Evolutionary conservation across 345 rosid species (phyloP).

Genomic region (Bruguiera parviflora): DNA sequence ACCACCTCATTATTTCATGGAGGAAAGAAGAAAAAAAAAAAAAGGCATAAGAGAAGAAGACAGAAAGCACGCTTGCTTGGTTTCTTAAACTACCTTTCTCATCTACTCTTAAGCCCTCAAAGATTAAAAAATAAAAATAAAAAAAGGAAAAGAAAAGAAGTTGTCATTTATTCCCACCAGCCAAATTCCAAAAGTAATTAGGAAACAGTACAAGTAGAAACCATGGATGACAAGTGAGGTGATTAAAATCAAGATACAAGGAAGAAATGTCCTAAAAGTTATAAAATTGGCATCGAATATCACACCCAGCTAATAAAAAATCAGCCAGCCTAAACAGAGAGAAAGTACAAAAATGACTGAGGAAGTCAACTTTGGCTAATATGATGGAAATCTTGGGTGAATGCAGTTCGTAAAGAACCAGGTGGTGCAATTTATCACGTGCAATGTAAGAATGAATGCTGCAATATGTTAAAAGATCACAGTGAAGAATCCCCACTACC

Average conservation of each 20-base stretch:
- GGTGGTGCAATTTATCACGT: background rate
- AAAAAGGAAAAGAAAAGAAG: too few species aligned
- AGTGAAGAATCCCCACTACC: slow-evolving; percentile 37
- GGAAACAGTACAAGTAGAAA: background rate
- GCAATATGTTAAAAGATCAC: background rate
- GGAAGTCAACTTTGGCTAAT: background rate
- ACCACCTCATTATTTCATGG: background rate
- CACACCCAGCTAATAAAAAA: too few species aligned
- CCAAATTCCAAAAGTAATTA: background rate
- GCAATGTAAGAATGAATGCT: background rate
- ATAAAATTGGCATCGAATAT: too few species aligned
- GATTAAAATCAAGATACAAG: background rate
- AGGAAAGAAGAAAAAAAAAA: background rate
- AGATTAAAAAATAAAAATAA: too few species aligned
- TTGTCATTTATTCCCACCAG: background rate
- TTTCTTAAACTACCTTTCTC: background rate
- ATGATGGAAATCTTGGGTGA: background rate
- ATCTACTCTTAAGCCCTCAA: background rate
- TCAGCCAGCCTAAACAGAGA: too few species aligned
- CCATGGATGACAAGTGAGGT: background rate
- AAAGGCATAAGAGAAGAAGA: background rate
- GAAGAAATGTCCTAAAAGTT: background rate
- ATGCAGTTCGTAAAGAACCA: background rate
- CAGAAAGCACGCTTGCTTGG: background rate
- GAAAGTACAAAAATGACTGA: too few species aligned